Evolutionary conservation across 1,284 basidiomycete species (phyloP), one percentile per base, ranked within the genome.

Genomic region (Puccinia brachypodii): DNA sequence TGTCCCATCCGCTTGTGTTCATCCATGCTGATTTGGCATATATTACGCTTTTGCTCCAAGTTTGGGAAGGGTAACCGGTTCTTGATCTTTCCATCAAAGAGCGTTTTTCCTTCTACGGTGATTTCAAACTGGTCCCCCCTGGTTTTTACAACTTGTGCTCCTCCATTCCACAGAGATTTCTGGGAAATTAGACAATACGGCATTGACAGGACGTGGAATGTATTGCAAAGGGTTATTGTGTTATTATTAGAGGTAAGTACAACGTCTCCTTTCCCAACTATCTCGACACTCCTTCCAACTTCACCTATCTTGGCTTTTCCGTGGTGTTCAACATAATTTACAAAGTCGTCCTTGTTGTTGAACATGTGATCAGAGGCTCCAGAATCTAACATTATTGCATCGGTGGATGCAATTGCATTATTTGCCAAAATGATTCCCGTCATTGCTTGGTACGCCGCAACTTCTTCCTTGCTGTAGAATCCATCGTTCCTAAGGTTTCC

Each of bases 31-130:
- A 68, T 68, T 19, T 68, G 64, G 14, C 31, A 68, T 4, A 19
- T 72, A n/a, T n/a, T 53, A 3, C 3, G 9, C n/a, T 72, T 47
- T 28, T 28, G 9, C 7, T 50, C 42, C 22, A 72, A 50, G 8
- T 72, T 47, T 47, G 33, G 40, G n/a, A 60, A 56, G 3, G 53
- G 58, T 42, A 76, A 19, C n/a, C 40, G n/a, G 19, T 76, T 76
- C 8, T 31, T 62, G 9, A 76, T 76, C 40, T 62, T 42, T 76
- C 74, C 74, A n/a, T 62, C 56, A 38, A 76, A 62, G 4, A 76
- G 9, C 42, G 6, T 42, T n/a, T n/a, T 60, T 7, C 28, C 42
- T 25, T 62, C 36, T n/a, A 33, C 62, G 3, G 16, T 25, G 0
- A 76, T 28, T 40, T 42, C 36, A 31, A 76, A 76, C 9, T 9